Base-by-base conservation (phyloP, 2,329 filamentous ascomycete species). In the Penicillium fuscoglaucum region DNA sequence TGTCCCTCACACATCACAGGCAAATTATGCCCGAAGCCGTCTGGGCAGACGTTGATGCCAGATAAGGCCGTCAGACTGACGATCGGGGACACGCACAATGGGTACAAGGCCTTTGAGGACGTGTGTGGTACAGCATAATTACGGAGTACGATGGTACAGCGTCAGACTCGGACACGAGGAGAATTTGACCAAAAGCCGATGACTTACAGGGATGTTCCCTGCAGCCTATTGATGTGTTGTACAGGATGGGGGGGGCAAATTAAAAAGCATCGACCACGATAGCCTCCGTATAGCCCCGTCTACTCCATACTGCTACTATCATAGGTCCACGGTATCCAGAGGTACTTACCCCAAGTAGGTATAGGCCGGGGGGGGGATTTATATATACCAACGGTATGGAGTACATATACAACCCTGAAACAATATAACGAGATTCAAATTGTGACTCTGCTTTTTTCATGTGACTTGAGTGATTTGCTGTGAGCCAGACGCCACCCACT, bases 21-120 rank as follows among this genome's bases (percentile, higher is more conserved):
- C 19, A 29, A 7, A 24, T 43, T 52, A 59, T 59, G 53, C 57
- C 53, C 57, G 47, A 52, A 47, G 47, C 57, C 57, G 57, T 44
- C 53, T 56, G 47, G 57, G 52, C 57, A 47, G 50, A 60, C 55
- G 57, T 61, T 61, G 44, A 56, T 59, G 49, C 50, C 53, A 60
- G 59, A 57, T 61, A 52, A 59, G 33, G 52, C 48, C 51, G 45
- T 51, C 54, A 44, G 45, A 58, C 54, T 40, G 29, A 50, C 21
- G 31, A 37, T 26, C 51, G 40, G 15, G 10, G 40, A 21, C 19
- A 56, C 41, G 41, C 12, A 56, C 52, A 58, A 58, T 55, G 52
- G 26, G 26, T 29, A 58, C 56, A 58, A 58, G 56, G 56, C 52
- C 56, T 58, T 55, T 58, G 52, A 58, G 56, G 31, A 41, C n/a